Evolutionary conservation across 495 filamentous ascomycete genomes (phyloP), one percentile per base, ranked within the genome.

Genomic region (Neurospora tetraspora): DNA sequence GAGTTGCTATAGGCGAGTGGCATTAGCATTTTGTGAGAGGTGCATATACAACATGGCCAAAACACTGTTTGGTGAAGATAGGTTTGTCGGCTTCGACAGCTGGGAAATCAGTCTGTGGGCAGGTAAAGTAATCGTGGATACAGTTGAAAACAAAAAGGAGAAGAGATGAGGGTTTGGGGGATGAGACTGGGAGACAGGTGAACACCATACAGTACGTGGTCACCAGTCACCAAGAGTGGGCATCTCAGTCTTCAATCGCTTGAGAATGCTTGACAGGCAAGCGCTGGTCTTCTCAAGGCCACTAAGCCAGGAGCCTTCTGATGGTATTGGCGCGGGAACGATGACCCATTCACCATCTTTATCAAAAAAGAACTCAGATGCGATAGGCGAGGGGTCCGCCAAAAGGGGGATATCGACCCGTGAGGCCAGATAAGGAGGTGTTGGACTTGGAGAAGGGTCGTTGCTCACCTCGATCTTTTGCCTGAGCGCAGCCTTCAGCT

Each of bases 391-490:
- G 53, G 27, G 27, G 53, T 16, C 27, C 31, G 53, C 40, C 53
- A 39, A 69, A 40, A 74, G 70, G 39, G 37, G 36, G 40, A 23
- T 14, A 72, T 36, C 20, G 27, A 10, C 36, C 18, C 23, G 16
- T 23, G 40, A 72, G 7, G 59, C 65, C 23, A 71, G 18, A 69
- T 74, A 77, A 18, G 73, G 72, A 36, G 72, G 75, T 45, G 71
- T 70, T 38, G 61, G n/a, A 42, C 71, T 53, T n/a, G 70, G 37
- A 23, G 7, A 9, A 69, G 71, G 69, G 73, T 72, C 70, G 69
- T 6, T 34, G 80, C 82, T 81, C 76, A 85, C 85, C 81, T 86
- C 81, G 38, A 84, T 80, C 78, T 83, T 81, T 73, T 84, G 81
- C 77, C 81, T 83, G 72, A 85, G 79, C 39, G 83, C 82, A 16